Base-by-base conservation (phyloP, 805 yeast species). In the Metschnikowia vanudenii region DNA sequence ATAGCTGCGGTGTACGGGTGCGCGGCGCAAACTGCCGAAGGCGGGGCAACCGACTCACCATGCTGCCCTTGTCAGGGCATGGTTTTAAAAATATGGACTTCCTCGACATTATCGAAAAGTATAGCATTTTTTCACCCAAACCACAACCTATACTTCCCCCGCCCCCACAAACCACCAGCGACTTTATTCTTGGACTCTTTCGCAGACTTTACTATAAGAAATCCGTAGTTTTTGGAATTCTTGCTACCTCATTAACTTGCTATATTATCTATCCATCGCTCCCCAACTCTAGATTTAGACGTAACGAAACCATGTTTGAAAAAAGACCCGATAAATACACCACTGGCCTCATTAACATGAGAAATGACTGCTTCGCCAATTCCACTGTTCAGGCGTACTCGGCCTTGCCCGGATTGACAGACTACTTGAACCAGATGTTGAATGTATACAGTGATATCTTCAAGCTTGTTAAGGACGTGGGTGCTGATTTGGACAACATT, bases 311-410 rank as follows among this genome's bases (percentile, higher is more conserved):
- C 17, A 73, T 73, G 77, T 71, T 65, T 54, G 74, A 69, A 40
- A 78, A 75, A 45, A 69, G 94, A 60, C 82, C 85, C 7, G 92
- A 85, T 54, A 83, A 78, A 53, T 72, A 80, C 58, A 85, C 96
- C 10, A 88, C 94, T 0, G 97, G 97, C 2, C 69, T 92, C 37
- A 75, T 83, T 54, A 94, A 92, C 63, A 73, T 83, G 52, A 78
- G 91, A 49, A 88, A 88, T 54, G 97, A 90, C 62, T 92, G 99
- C 64, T 92, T 88, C 69, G 96, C 96, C 50, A 92, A 94, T 60
- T 80, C 95, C 7, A 82, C 91, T 1, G 59, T 94, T 16, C 99
- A 92, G 63, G 94, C 91, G 0, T 74, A 86, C 45, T 78, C 84
- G 14, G 67, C 89, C 0, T 61, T 84, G 14, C 83, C 87, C 0